These are phyloP conservation scores for Citrus sp. DNA, from an alignment of 345 rosid species.

Conservation along the genomic window DNA sequence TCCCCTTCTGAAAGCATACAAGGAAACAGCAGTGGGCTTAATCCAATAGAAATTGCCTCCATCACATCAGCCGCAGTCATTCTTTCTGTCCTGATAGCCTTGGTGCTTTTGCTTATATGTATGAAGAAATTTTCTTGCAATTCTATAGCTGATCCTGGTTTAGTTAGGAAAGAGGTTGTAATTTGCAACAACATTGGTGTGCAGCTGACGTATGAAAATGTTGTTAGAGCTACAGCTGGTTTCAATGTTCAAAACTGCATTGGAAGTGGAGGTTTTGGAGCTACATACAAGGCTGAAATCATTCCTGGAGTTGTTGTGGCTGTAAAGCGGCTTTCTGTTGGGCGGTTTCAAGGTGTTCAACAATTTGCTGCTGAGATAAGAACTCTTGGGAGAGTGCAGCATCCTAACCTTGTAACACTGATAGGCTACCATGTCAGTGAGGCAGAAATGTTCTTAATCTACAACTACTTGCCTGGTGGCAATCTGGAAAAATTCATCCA, in stretches of 20 bases:
- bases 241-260: constrained; percentile 49
- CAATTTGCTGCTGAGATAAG: constrained; percentile 54
- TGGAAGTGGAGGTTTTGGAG: constrained; percentile 55
- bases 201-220: constrained; percentile 46
- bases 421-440: constrained; percentile 52
- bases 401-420: constrained; percentile 47
- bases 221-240: constrained; percentile 46
- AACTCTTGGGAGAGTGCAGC: constrained; percentile 50
- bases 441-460: constrained; percentile 49
- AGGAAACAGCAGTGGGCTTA: constrained; percentile 21
- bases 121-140: constrained; percentile 35
- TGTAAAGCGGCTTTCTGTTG: constrained; percentile 47
- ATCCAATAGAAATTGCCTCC: constrained; percentile 42
- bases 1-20: constrained; percentile 27
- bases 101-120: constrained; percentile 31
- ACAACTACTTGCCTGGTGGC: constrained; percentile 54
- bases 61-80: constrained; percentile 35
- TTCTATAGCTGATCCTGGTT: constrained; percentile 31
- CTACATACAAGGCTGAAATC: constrained; percentile 54
- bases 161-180: constrained; percentile 38
- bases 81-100: constrained; percentile 27
- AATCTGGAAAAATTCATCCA: constrained; percentile 49
- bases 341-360: constrained; percentile 54
- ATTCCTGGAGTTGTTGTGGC: constrained; percentile 44
- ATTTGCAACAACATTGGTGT: constrained; percentile 40